A percentile compares a stretch with the other conserved stretches of the same genome.
Conservation (phyloP, 2,329 filamentous ascomycete species). For the Trichoderma aggressivum region DNA sequence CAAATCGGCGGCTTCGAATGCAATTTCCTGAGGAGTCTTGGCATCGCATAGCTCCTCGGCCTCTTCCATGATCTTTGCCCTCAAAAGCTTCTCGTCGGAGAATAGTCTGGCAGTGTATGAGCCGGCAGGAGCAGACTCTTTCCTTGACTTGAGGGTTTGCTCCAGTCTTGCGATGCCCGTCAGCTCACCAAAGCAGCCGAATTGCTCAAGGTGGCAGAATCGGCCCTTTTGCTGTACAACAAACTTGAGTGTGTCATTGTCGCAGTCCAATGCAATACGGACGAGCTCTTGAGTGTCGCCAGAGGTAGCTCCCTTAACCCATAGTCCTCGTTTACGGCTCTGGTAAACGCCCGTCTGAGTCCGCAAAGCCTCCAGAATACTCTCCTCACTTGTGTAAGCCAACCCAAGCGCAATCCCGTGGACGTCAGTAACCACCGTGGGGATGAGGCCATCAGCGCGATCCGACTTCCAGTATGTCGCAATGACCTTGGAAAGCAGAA, state of each 20-base stretch:
- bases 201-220: slow-evolving; percentile 92
- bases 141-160: slow-evolving; percentile 79
- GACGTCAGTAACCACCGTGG: slow-evolving; percentile 90
- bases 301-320: slow-evolving; percentile 94
- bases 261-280: slow-evolving; percentile 82
- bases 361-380: slow-evolving; percentile 78
- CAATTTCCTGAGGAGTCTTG: slow-evolving; percentile 74
- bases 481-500: slow-evolving; percentile 65
- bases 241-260: slow-evolving; percentile 88
- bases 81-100: slow-evolving; percentile 81
- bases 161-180: slow-evolving; percentile 79
- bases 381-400: slow-evolving; percentile 92
- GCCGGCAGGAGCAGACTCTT: slow-evolving; percentile 75
- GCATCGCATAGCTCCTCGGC: slow-evolving; percentile 92
- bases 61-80: slow-evolving; percentile 98
- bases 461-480: slow-evolving; percentile 76
- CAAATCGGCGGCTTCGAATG: slow-evolving; percentile 91
- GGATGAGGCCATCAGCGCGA: slow-evolving; percentile 75
- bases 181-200: slow-evolving; percentile 87
- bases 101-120: slow-evolving; percentile 95
- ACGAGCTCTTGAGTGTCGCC: slow-evolving; percentile 91
- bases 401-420: slow-evolving; percentile 78
- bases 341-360: slow-evolving; percentile 85
- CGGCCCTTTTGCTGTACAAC: slow-evolving; percentile 84
- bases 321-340: slow-evolving; percentile 89